Conservation (phyloP, 2,329 filamentous ascomycete genomes). For the Purpureocillium takamizusanense region DNA sequence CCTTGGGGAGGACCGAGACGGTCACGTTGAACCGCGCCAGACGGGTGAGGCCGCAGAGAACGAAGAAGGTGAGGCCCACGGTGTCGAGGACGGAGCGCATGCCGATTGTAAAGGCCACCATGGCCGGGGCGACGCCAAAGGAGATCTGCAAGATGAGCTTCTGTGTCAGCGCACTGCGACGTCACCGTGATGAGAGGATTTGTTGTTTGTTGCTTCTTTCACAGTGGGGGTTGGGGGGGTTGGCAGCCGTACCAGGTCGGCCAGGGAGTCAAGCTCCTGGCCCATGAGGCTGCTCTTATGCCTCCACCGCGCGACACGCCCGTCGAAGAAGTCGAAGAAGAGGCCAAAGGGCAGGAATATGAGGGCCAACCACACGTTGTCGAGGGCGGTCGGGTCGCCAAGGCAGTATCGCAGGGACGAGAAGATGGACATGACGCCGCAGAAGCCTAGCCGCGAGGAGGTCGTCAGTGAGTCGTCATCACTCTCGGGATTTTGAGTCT, state of each 20-base stretch:
- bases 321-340: conserved; percentile 98
- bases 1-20: conserved; percentile 80
- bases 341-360: conserved; percentile 84
- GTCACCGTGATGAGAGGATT: not conserved
- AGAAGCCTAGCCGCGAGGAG: conserved; percentile 60
- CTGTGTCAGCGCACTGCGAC: conserved; percentile 1
- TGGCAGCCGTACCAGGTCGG: conserved; percentile 69
- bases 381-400: conserved; percentile 53
- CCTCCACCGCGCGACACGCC: conserved; percentile 91
- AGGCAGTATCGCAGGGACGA: conserved; percentile 91
- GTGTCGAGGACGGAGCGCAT: conserved; percentile 80
- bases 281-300: conserved; percentile 97
- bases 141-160: conserved; percentile 60
- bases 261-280: conserved; percentile 91
- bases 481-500: too few species aligned
- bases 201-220: too few species aligned
- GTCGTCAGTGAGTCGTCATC: too few species aligned
- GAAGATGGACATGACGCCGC: conserved; percentile 91
- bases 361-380: conserved; percentile 73
- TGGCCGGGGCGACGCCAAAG: conserved; percentile 85
- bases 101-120: conserved; percentile 80
- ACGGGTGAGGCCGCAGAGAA: conserved; percentile 86
- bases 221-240: not conserved
- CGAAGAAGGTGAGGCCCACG: conserved; percentile 73
- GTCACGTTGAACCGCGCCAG: conserved; percentile 98